These are phyloP conservation scores for Akanthomyces uredinophilus DNA, from an alignment of 2,329 filamentous ascomycete genomes.

Conservation along the genomic window DNA sequence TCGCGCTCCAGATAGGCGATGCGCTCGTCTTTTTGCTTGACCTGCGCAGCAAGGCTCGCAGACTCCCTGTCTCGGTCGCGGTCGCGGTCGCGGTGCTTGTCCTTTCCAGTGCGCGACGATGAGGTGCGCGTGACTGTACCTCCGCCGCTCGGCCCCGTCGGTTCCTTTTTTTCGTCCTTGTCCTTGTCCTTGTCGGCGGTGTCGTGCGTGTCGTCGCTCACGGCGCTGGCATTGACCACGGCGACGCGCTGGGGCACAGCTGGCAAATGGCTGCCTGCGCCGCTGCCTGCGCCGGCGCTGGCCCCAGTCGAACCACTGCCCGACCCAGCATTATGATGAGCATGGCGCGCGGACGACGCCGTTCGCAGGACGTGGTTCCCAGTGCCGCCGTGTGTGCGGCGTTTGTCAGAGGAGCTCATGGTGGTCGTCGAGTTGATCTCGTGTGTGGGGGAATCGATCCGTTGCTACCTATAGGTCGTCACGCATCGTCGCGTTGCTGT, in stretches of 20 bases:
- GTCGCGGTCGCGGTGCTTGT: slow-evolving; percentile 15
- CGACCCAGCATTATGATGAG: slow-evolving; percentile 3
- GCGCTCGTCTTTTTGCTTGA: slow-evolving; percentile 45
- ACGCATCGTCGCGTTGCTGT: slow-evolving; percentile 5
- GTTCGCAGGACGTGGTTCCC: slow-evolving; percentile 24
- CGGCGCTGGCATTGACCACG: slow-evolving; percentile 21
- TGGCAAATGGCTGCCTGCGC: slow-evolving; percentile 27
- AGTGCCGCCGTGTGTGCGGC: slow-evolving; percentile 28
- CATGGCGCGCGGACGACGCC: slow-evolving; percentile 13
- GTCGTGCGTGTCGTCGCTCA: slow-evolving; percentile 24
- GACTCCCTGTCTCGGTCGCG: slow-evolving; percentile 24
- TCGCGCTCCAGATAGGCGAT: slow-evolving; percentile 50
- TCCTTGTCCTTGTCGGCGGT: slow-evolving; percentile 24
- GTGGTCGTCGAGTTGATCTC: not conserved
- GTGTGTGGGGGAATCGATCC: not conserved
- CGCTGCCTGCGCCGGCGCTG: slow-evolving; percentile 22
- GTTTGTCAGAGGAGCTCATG: slow-evolving; percentile 42
- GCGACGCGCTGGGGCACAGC: slow-evolving; percentile 28
- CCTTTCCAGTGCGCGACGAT: not conserved
- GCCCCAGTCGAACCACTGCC: slow-evolving; percentile 16
- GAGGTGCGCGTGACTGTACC: slow-evolving; percentile 12
- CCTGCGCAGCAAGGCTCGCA: slow-evolving; percentile 25
- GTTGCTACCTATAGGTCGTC: not conserved
- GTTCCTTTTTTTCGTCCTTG: slow-evolving; percentile 21
- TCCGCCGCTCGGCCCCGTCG: slow-evolving; percentile 20